Evolutionary conservation across 2,329 filamentous ascomycete genomes (phyloP).

Genomic region (Clonostachys chloroleuca): DNA sequence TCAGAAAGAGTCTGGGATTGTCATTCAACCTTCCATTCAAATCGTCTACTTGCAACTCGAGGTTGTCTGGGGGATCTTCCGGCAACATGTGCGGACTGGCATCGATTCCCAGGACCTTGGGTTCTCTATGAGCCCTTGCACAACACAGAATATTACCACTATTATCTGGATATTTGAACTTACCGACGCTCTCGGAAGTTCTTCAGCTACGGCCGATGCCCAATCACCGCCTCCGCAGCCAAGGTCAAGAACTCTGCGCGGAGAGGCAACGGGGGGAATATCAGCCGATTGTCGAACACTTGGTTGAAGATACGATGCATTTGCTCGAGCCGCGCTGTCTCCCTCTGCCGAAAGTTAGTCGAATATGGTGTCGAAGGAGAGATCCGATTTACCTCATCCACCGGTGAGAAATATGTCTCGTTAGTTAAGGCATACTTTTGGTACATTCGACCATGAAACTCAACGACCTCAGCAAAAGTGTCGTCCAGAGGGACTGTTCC

Average conservation of each 20-base stretch:
- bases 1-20: background rate
- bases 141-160: background rate
- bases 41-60: conserved; percentile 70
- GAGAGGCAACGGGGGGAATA: conserved; percentile 62
- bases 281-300: conserved; percentile 62
- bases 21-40: conserved; percentile 49
- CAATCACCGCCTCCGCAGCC: conserved; percentile 69
- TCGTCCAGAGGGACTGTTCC: conserved; percentile 51
- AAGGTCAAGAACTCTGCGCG: conserved; percentile 63
- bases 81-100: conserved; percentile 67
- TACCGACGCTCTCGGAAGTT: conserved; percentile 62
- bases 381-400: conserved; percentile 58
- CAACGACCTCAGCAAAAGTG: conserved; percentile 52
- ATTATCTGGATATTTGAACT: conserved; percentile 10
- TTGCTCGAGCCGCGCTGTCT: conserved; percentile 59
- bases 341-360: conserved; percentile 44
- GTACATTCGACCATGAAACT: conserved; percentile 59
- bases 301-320: conserved; percentile 59
- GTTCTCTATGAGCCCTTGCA: too few relatives aligned
- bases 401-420: conserved; percentile 61
- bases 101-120: conserved; percentile 66
- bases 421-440: conserved; percentile 64
- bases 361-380: conserved; percentile 5
- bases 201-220: conserved; percentile 64
- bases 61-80: conserved; percentile 58